Percentiles rank a stretch among this genome's conserved stretches.
Evolutionary conservation across 2,329 filamentous ascomycete genomes (phyloP).

Genomic region (Sclerotinia sclerotiorum): DNA sequence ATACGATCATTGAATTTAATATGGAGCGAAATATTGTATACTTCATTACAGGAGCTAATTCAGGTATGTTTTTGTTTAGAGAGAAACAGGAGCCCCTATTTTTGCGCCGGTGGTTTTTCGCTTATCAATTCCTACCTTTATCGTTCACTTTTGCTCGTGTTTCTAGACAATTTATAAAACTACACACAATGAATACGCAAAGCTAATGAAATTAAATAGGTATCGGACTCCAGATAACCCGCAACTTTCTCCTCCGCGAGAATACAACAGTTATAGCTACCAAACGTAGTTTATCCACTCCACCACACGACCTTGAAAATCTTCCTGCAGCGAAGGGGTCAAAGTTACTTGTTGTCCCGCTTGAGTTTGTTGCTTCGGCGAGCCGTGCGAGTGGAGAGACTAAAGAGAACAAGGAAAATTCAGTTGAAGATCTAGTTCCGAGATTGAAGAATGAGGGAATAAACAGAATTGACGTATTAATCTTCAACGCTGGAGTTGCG

Average conservation of each 20-base stretch:
- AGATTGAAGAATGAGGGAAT: constrained; percentile 38
- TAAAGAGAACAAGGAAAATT: rapidly evolving
- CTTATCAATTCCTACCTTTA: constrained; percentile 5
- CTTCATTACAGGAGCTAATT: constrained; percentile 39
- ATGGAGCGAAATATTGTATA: constrained; percentile 30
- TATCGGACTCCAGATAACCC: constrained; percentile 41
- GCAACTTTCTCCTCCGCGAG: constrained; percentile 42
- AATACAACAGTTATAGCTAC: constrained; percentile 45
- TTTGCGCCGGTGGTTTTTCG: not conserved
- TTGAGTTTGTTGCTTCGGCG: not conserved
- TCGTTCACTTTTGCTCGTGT: not conserved
- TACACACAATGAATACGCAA: not conserved
- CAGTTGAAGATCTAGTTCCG: not conserved
- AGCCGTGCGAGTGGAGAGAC: too few relatives aligned
- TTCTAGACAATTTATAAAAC: not conserved
- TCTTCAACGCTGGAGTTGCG: constrained; percentile 52
- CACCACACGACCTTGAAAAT: constrained; percentile 14
- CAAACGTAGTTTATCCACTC: constrained; percentile 38
- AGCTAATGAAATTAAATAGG: constrained; percentile 24
- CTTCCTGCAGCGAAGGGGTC: not conserved
- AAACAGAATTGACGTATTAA: constrained; percentile 48
- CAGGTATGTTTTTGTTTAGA: constrained; percentile 25
- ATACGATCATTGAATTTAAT: not conserved
- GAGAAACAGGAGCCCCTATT: constrained; percentile 1
- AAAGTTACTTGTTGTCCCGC: not conserved